Base-by-base conservation (phyloP, 2,329 filamentous ascomycete species). In the Fusarium dimerum region DNA sequence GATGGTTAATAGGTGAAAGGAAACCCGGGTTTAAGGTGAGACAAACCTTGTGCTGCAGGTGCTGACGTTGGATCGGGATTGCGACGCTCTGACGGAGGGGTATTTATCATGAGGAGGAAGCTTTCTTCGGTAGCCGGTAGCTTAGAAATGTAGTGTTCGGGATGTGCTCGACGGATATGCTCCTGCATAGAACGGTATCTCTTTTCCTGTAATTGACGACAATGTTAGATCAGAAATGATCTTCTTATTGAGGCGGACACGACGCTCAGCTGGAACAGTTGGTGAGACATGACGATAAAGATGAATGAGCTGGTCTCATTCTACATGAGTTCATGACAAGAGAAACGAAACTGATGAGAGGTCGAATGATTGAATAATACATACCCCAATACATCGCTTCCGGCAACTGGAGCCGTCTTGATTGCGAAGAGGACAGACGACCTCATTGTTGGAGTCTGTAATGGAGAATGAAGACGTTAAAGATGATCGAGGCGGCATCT, bases 161-260 rank as follows among this genome's bases (percentile, higher is more conserved):
- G 93, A 72, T 99, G 94, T 63, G 94, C 93, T 73, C 94, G 88
- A 67, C 94, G 90, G 68, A 99, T 97, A 71, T 99, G 94, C 82
- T 99, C 94, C 76, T 97, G 94, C 91, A 99, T 97, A 59, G 93
- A 97, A 73, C 94, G 92, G 78, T 92, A 99, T 64, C 90, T 85
- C 76, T 96, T 96, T 78, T 95, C 91, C 91, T 95, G 75, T 72
- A 62, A 61, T 60, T 49, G 45, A 52, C 54, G 60, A 61, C 57
- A 56, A 51, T 51, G 50, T 62, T 68, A 63, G 59, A 64, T 55
- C 46, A 46, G 44, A 48, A 45, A 48, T 43, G 48, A 12, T 32
- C 49, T 62, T 45, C 50, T 57, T 52, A 51, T 36, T 56, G 52
- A 43, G 56, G 41, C 43, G 20, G 20, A 43, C 49, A 56, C 41